These are phyloP conservation scores for Apiotrichum laibachii DNA, from an alignment of 1,284 basidiomycete genomes.

Conservation along the genomic window DNA sequence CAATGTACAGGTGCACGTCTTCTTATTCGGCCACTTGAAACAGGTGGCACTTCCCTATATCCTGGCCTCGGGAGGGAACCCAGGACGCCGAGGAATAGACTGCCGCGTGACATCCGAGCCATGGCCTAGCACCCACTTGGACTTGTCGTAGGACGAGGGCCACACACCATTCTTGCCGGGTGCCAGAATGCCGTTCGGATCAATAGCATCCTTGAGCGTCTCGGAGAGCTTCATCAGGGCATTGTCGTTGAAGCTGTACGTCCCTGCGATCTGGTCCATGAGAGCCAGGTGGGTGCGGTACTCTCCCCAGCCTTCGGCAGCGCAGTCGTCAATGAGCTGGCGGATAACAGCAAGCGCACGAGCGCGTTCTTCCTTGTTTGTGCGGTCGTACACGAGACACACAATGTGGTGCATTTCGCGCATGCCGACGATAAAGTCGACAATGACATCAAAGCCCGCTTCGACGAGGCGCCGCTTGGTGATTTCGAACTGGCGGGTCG, in stretches of 20 bases:
- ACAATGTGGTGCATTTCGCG: conserved; percentile 18
- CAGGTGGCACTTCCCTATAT: no score
- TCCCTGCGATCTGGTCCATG: conserved; percentile 27
- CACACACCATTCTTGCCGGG: conserved; percentile 27
- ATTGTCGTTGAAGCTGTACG: conserved; percentile 28
- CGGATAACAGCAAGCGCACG: conserved; percentile 20
- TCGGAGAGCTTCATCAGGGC: conserved; percentile 30
- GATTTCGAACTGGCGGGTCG: conserved; percentile 7
- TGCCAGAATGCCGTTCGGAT: conserved; percentile 38
- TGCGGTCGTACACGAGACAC: conserved; percentile 28
- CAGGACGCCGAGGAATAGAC: no score
- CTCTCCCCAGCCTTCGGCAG: conserved; percentile 33
- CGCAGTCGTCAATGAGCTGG: conserved; percentile 28
- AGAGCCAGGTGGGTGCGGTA: conserved; percentile 30
- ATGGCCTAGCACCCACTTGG: conserved; percentile 7
- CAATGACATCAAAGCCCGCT: conserved; percentile 12
- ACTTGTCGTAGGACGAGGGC: conserved; percentile 10
- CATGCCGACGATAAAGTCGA: conserved; percentile 15
- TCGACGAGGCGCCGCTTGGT: conserved; percentile 7
- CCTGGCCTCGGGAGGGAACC: no score
- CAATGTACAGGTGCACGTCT: no score
- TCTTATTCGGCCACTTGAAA: no score
- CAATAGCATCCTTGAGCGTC: conserved; percentile 37
- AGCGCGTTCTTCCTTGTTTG: conserved; percentile 27
- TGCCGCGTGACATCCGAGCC: no score